phyloP scores from a whole-genome alignment of 495 filamentous ascomycete species.

The Trichocladium antarcticum region DNA sequence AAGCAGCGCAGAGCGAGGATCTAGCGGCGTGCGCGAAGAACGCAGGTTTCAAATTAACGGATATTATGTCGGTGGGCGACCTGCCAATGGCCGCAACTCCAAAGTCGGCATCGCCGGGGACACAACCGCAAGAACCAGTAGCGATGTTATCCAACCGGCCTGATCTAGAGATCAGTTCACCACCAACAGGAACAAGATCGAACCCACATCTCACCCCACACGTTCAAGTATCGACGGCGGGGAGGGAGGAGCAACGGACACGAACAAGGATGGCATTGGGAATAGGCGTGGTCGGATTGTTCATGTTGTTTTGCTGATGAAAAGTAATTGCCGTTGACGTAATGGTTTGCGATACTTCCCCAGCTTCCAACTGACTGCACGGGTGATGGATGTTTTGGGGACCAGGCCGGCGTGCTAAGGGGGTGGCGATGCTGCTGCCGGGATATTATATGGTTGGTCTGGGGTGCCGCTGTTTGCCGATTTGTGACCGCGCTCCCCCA shows the following conservation, averaged over 20 bases:
- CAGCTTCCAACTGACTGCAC: too few species aligned
- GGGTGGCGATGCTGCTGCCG: too few species aligned
- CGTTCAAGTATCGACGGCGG: conserved; percentile 10
- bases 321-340: neutral
- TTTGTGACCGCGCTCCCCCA: neutral
- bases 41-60: conserved; percentile 26
- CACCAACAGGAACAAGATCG: neutral
- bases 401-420: too few species aligned
- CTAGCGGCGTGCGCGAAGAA: conserved; percentile 27
- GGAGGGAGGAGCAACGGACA: conserved; percentile 8
- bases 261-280: conserved; percentile 11
- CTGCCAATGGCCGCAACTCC: neutral
- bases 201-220: neutral
- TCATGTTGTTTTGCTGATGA: conserved; percentile 17
- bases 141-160: neutral
- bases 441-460: too few species aligned
- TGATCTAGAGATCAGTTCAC: neutral
- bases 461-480: too few species aligned
- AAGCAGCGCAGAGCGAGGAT: conserved; percentile 26
- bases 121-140: neutral
- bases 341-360: too few species aligned
- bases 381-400: too few species aligned
- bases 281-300: conserved; percentile 13
- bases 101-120: neutral
- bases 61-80: neutral